Conservation (phyloP, 2,329 filamentous ascomycete species). For the Alternaria sp. region DNA sequence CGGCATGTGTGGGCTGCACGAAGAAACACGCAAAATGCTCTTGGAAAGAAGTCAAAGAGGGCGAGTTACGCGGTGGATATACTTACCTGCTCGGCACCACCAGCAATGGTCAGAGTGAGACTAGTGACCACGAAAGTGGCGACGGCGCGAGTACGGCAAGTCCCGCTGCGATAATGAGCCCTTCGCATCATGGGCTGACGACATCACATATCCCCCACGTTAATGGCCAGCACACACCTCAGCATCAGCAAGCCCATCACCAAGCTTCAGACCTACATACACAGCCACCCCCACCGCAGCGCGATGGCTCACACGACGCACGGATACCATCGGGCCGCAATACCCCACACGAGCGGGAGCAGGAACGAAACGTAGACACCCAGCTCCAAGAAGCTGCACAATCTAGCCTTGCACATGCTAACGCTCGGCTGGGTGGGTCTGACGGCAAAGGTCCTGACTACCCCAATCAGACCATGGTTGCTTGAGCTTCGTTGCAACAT, state of each 20-base stretch:
- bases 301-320: conserved; percentile 28
- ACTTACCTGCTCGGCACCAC: conserved; percentile 33
- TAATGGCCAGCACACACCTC: conserved; percentile 34
- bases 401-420: conserved; percentile 44
- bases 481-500: conserved; percentile 17
- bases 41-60: conserved; percentile 81
- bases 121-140: conserved; percentile 40
- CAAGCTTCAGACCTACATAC: conserved; percentile 9
- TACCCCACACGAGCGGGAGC: conserved; percentile 38
- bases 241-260: conserved; percentile 24
- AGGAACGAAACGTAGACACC: conserved; percentile 35
- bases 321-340: conserved; percentile 27
- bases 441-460: conserved; percentile 34
- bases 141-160: conserved; percentile 44
- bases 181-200: conserved; percentile 35
- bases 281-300: conserved; percentile 13
- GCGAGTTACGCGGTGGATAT: conserved; percentile 63
- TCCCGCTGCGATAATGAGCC: conserved; percentile 40
- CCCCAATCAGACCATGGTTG: conserved; percentile 38
- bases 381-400: conserved; percentile 50
- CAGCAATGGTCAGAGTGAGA: conserved; percentile 46
- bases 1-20: conserved; percentile 85
- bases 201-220: conserved; percentile 29
- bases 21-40: conserved; percentile 90
- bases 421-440: conserved; percentile 24